These are phyloP conservation scores for Ophiobolus disseminans DNA, from an alignment of 2,329 filamentous ascomycete species.

Conservation along the genomic window DNA sequence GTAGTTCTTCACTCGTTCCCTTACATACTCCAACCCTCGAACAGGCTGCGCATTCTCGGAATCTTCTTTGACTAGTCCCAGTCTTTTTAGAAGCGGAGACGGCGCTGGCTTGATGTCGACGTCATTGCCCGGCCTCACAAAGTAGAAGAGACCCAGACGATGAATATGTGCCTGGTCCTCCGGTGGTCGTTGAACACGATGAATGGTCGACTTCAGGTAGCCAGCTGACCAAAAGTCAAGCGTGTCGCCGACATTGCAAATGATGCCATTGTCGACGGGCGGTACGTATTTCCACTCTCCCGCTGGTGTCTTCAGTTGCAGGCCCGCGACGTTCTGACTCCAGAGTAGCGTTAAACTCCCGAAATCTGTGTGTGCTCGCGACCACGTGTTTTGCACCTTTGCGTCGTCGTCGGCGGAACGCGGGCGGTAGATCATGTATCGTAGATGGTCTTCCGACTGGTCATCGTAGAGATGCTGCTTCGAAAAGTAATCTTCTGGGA, in stretches of 20 bases:
- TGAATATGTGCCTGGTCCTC: conserved; percentile 47
- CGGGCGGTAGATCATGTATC: conserved; percentile 55
- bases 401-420: conserved; percentile 46
- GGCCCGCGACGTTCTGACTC: conserved; percentile 55
- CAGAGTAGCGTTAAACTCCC: conserved; percentile 57
- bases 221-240: conserved; percentile 51
- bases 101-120: conserved; percentile 47
- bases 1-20: conserved; percentile 52
- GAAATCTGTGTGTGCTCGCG: conserved; percentile 59
- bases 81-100: conserved; percentile 43
- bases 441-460: conserved; percentile 49
- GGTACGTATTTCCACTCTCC: conserved; percentile 58
- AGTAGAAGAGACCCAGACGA: conserved; percentile 52
- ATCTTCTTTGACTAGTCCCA: conserved; percentile 32
- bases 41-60: conserved; percentile 37
- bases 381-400: conserved; percentile 51
- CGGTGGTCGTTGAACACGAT: conserved; percentile 59
- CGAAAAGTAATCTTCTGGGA: conserved; percentile 49
- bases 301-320: conserved; percentile 55
- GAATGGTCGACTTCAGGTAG: conserved; percentile 59
- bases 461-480: conserved; percentile 46
- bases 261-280: conserved; percentile 56
- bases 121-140: conserved; percentile 49
- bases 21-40: conserved; percentile 51
- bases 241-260: conserved; percentile 58